phyloP scores from a whole-genome alignment of 768 basidiomycete genomes.

The Collybia sp. region DNA sequence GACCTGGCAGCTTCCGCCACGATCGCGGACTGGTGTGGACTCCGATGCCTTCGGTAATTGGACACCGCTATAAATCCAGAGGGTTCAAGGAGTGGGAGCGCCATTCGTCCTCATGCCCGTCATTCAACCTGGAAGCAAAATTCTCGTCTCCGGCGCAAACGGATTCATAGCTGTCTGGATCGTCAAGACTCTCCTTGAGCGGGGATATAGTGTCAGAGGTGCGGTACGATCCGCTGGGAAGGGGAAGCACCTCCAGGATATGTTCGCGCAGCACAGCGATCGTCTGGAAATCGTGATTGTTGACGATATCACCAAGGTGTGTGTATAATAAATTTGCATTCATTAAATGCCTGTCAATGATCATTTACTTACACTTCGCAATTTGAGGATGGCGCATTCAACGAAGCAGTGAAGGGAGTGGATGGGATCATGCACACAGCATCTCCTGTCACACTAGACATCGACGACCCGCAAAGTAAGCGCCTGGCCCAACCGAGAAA shows the following conservation, averaged over 20 bases:
- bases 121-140: not conserved
- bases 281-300: constrained; percentile 67
- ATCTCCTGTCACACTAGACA: constrained; percentile 50
- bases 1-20: too few relatives aligned
- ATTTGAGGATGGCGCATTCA: constrained; percentile 62
- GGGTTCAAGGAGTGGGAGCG: too few relatives aligned
- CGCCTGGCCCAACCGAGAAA: not conserved
- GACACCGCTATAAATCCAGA: too few relatives aligned
- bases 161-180: not conserved
- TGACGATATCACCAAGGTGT: constrained; percentile 51
- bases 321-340: too few relatives aligned
- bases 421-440: constrained; percentile 70
- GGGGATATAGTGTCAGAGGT: not conserved
- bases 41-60: too few relatives aligned
- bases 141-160: not conserved
- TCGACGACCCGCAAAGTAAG: constrained; percentile 34
- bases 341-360: not conserved
- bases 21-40: too few relatives aligned
- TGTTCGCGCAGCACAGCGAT: constrained; percentile 48
- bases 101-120: too few relatives aligned
- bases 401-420: constrained; percentile 73
- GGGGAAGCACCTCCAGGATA: not conserved
- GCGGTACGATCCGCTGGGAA: not conserved
- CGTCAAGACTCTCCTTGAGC: not conserved
- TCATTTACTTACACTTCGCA: too few relatives aligned